Conservation (phyloP, 192 early-diverging fungal genomes). For the Rhizophagus clarus region DNA sequence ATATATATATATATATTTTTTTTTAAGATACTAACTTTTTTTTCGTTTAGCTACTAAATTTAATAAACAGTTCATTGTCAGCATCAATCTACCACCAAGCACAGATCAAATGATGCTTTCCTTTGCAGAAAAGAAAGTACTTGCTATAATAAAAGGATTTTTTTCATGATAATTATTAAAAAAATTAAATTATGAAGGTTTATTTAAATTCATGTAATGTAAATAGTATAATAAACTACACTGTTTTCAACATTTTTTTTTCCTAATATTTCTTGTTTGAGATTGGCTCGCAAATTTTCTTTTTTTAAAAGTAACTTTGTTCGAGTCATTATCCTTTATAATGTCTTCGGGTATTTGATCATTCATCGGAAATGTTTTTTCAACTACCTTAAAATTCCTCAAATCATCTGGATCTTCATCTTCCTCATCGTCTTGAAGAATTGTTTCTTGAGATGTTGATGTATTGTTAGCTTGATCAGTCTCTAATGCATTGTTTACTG, state of each 20-base stretch:
- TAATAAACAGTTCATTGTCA: slow-evolving; percentile 31
- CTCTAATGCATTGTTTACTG: too few relatives aligned
- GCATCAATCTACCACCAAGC: slow-evolving; percentile 19
- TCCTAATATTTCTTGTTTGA: slow-evolving; percentile 46
- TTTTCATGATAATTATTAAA: background rate
- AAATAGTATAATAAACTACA: background rate
- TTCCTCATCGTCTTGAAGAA: slow-evolving; percentile 43
- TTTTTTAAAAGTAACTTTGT: slow-evolving; percentile 51
- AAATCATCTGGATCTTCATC: slow-evolving; percentile 53
- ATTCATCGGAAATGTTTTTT: slow-evolving; percentile 51
- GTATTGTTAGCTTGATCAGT: background rate
- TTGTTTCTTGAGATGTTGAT: slow-evolving; percentile 1
- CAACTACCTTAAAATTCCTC: slow-evolving; percentile 51
- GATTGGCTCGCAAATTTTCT: slow-evolving; percentile 40
- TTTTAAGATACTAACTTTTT: background rate
- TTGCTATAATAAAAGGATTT: slow-evolving; percentile 14
- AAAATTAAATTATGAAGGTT: too few relatives aligned
- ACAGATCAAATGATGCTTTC: slow-evolving; percentile 5
- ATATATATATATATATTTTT: background rate
- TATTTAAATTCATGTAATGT: too few relatives aligned
- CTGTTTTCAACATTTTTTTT: slow-evolving; percentile 15
- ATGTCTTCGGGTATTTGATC: slow-evolving; percentile 19
- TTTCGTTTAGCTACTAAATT: slow-evolving; percentile 22
- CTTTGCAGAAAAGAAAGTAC: slow-evolving; percentile 20
- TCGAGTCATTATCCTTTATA: background rate